phyloP scores from a whole-genome alignment of 192 early-diverging fungal species.

The Dimargaris verticillata region DNA sequence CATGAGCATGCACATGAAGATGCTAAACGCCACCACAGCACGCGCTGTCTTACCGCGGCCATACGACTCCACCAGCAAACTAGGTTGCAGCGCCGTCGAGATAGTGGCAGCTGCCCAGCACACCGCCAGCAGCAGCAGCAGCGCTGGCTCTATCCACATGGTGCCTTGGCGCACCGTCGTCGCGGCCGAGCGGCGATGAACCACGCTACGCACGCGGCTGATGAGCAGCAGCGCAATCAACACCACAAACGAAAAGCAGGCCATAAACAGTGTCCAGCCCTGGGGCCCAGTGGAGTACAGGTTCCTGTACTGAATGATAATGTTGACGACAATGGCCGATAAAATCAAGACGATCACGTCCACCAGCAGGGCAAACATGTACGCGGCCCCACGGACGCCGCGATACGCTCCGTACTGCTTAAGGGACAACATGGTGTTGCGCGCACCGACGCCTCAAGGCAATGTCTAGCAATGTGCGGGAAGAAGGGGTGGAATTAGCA shows the following conservation, averaged over 20 bases:
- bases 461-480: too few species aligned
- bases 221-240: not conserved
- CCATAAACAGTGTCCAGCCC: constrained; percentile 10
- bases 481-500: too few species aligned
- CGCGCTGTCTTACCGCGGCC: constrained; percentile 9
- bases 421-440: too few species aligned
- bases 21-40: not conserved
- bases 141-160: constrained; percentile 3
- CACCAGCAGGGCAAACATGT: not conserved
- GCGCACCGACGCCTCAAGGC: too few species aligned
- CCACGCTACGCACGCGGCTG: not conserved
- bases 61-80: not conserved
- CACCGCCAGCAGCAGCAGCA: not conserved
- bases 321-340: constrained; percentile 10
- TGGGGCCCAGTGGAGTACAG: constrained; percentile 5
- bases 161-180: constrained; percentile 4
- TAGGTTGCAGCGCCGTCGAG: constrained; percentile 2
- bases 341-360: not conserved
- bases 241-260: constrained; percentile 2
- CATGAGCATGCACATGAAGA: constrained; percentile 3
- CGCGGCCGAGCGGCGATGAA: not conserved
- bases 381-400: not conserved
- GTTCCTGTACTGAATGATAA: not conserved
- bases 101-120: constrained; percentile 7
- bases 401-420: not conserved